A percentile compares a stretch with the other conserved stretches of the same genome.
These are phyloP conservation scores for Microthlaspi erraticum DNA, from an alignment of 345 rosid genomes.

Conservation along the genomic window DNA sequence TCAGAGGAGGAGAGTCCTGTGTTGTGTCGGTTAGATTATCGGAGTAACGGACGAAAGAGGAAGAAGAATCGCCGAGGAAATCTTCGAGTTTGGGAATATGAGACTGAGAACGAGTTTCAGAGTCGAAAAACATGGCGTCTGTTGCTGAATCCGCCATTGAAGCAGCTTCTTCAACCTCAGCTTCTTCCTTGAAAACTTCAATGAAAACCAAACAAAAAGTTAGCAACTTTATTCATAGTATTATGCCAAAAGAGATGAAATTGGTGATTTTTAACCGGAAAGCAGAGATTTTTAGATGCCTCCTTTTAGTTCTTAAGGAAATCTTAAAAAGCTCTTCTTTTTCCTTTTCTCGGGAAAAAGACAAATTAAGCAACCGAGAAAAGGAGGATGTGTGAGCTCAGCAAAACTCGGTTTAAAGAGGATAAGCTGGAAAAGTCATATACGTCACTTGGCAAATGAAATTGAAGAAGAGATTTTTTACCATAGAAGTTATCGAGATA, in stretches of 20 bases:
- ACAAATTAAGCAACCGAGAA: slow-evolving; percentile 33
- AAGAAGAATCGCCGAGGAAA: slow-evolving; percentile 75
- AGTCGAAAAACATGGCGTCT: slow-evolving; percentile 47
- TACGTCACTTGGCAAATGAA: slow-evolving; percentile 1
- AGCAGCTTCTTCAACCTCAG: slow-evolving; percentile 34
- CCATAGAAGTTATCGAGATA: slow-evolving; percentile 80
- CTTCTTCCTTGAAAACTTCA: slow-evolving; percentile 46
- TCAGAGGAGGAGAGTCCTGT: slow-evolving; percentile 68
- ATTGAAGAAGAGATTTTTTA: slow-evolving; percentile 49
- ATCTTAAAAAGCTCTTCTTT: background rate
- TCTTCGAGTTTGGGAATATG: slow-evolving; percentile 86
- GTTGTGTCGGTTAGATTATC: slow-evolving; percentile 71
- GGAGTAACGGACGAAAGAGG: slow-evolving; percentile 55
- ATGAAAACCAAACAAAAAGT: background rate
- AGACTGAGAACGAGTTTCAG: slow-evolving; percentile 46
- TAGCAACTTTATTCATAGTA: slow-evolving; percentile 18
- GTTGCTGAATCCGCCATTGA: slow-evolving; percentile 55
- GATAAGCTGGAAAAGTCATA: slow-evolving; percentile 22
- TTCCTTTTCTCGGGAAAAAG: slow-evolving; percentile 14
- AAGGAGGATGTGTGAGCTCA: slow-evolving; percentile 23
- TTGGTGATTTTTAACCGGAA: background rate
- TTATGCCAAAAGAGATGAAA: slow-evolving; percentile 9
- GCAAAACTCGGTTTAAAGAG: slow-evolving; percentile 25
- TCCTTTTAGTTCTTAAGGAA: background rate
- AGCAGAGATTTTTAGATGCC: background rate